A percentile compares a stretch with the other conserved stretches of the same genome.
phyloP scores from a whole-genome alignment of 2,329 filamentous ascomycete genomes.

The Claviceps spartinae region DNA sequence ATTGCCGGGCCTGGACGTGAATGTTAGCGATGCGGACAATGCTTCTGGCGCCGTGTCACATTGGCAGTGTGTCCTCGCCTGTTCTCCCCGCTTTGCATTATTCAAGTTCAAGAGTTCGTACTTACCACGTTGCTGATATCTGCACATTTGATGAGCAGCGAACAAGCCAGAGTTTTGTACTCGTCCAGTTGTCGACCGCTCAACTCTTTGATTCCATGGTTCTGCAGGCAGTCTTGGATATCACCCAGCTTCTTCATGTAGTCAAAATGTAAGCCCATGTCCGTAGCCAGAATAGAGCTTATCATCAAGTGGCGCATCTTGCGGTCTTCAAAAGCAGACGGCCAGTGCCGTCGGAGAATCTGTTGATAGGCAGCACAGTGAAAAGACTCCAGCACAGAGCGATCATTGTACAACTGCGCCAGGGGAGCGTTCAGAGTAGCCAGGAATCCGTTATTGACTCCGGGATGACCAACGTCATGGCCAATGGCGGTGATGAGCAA shows the following conservation, averaged over 20 bases:
- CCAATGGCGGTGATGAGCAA: conserved; percentile 92
- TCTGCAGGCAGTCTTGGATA: conserved; percentile 63
- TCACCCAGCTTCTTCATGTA: conserved; percentile 86
- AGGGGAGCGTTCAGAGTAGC: conserved; percentile 84
- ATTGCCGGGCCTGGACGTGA: conserved; percentile 59
- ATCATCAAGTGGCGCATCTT: conserved; percentile 86
- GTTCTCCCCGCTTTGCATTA: not conserved
- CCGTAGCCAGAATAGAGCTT: conserved; percentile 90
- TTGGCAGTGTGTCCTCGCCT: not conserved
- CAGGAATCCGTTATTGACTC: conserved; percentile 95
- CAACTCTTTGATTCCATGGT: conserved; percentile 57
- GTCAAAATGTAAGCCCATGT: conserved; percentile 94
- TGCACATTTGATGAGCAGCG: conserved; percentile 89
- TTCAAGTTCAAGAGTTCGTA: conserved; percentile 14
- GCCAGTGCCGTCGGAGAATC: conserved; percentile 87
- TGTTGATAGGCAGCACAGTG: conserved; percentile 96
- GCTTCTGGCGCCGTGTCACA: no score
- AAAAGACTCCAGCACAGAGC: conserved; percentile 91
- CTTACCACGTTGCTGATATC: conserved; percentile 96
- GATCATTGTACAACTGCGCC: conserved; percentile 92
- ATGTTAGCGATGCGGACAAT: not conserved
- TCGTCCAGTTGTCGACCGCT: conserved; percentile 62
- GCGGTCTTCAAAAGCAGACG: conserved; percentile 60
- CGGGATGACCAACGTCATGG: conserved; percentile 93
- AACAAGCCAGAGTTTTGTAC: conserved; percentile 70